These are phyloP conservation scores for Talaromyces verruculosus DNA, from an alignment of 2,329 filamentous ascomycete genomes.

Conservation along the genomic window DNA sequence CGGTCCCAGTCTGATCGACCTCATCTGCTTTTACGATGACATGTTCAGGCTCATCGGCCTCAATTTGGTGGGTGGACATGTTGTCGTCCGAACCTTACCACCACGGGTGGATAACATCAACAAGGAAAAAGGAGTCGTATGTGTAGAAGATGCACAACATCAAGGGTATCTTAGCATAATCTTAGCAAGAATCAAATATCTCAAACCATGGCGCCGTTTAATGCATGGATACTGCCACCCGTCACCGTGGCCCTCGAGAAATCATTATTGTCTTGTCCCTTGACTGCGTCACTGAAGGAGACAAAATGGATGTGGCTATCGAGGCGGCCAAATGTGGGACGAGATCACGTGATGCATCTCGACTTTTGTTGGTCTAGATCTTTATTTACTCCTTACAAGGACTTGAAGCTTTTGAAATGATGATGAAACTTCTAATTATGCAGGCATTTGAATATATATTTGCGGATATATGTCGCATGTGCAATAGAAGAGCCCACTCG, in stretches of 20 bases:
- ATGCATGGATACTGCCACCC: constrained; percentile 7
- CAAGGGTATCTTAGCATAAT: constrained; percentile 22
- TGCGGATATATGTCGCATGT: neutral
- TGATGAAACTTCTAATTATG: neutral
- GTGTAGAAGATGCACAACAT: constrained; percentile 18
- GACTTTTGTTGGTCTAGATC: neutral
- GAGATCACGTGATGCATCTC: neutral
- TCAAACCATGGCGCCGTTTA: constrained; percentile 16
- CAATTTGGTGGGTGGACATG: constrained; percentile 32
- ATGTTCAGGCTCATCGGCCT: constrained; percentile 33
- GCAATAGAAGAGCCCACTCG: neutral
- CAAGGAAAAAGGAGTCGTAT: constrained; percentile 6
- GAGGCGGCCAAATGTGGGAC: constrained; percentile 10
- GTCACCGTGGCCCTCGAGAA: constrained; percentile 5
- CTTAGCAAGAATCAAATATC: neutral
- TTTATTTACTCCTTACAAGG: neutral
- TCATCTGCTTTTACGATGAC: constrained; percentile 52
- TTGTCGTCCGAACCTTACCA: constrained; percentile 7
- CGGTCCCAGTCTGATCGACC: constrained; percentile 49
- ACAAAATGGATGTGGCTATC: neutral
- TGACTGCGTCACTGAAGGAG: neutral
- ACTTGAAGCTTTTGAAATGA: neutral
- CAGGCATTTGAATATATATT: neutral
- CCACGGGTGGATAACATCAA: neutral
- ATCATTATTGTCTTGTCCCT: constrained; percentile 7